phyloP scores from a whole-genome alignment of 2,329 filamentous ascomycete genomes.

The Scedosporium apiospermum region DNA sequence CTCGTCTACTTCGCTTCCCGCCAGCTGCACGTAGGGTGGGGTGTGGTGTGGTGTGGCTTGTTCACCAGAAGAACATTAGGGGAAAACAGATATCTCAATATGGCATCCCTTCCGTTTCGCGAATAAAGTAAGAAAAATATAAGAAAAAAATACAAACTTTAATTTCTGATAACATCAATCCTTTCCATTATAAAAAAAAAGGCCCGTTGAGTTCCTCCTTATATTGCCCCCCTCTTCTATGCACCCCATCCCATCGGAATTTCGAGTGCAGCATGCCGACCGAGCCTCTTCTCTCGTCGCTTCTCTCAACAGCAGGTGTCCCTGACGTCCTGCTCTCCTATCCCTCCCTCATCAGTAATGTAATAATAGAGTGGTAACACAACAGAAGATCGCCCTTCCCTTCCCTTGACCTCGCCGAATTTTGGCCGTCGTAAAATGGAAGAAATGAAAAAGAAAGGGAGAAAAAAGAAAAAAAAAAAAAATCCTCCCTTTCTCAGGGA shows the following conservation, averaged over 20 bases:
- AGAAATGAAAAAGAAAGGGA: too few species aligned
- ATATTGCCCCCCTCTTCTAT: background rate
- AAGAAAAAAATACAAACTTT: too few species aligned
- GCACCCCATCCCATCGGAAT: background rate
- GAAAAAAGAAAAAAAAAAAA: background rate
- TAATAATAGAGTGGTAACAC: background rate
- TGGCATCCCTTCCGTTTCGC: too few species aligned
- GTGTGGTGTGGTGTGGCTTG: too few species aligned
- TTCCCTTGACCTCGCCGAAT: background rate
- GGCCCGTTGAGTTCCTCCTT: background rate
- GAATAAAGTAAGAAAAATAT: too few species aligned
- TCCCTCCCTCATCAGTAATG: background rate
- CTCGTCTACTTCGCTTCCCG: too few species aligned
- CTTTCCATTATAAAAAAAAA: background rate
- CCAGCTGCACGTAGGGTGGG: too few species aligned
- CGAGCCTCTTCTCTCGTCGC: background rate
- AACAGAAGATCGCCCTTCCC: background rate
- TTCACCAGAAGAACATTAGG: too few species aligned
- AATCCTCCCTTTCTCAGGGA: background rate
- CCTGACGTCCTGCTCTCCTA: background rate
- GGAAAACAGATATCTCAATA: too few species aligned
- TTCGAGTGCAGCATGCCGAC: background rate
- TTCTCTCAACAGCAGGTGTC: background rate
- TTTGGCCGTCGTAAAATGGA: background rate
- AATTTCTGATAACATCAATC: background rate